These are phyloP conservation scores for Solanum habrochaites DNA, from an alignment of 257 asterid genomes.

Conservation along the genomic window DNA sequence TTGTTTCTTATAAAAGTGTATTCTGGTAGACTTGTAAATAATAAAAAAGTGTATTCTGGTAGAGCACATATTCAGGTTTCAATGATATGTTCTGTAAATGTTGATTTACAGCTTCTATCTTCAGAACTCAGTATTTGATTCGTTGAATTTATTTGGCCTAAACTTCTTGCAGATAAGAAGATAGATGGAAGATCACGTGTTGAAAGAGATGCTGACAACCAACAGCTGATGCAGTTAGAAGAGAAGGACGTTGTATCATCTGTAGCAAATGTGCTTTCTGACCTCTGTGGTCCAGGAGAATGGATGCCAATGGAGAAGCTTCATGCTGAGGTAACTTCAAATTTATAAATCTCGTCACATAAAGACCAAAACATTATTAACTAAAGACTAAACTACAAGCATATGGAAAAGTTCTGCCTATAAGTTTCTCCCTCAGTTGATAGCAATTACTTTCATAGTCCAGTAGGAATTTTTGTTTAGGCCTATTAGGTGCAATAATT, in stretches of 20 bases:
- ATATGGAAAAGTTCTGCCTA: not conserved
- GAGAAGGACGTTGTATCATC: slow-evolving; percentile 92
- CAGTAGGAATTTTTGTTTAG: not conserved
- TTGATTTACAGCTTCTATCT: not conserved
- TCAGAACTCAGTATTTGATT: not conserved
- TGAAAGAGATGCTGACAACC: slow-evolving; percentile 78
- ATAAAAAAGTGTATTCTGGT: not conserved
- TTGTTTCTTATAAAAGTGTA: not conserved
- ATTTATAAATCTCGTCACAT: not conserved
- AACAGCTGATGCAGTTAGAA: slow-evolving; percentile 71
- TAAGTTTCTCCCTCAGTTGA: not conserved
- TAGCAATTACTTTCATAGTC: not conserved
- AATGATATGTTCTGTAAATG: not conserved
- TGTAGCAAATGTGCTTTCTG: slow-evolving; percentile 83
- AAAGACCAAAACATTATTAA: not conserved
- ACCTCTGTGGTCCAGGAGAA: slow-evolving; percentile 93
- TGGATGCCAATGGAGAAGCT: slow-evolving; percentile 98
- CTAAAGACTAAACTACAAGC: not conserved
- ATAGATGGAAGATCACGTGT: slow-evolving; percentile 56
- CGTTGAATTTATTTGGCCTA: not conserved
- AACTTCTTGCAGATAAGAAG: slow-evolving; percentile 57
- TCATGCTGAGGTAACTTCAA: slow-evolving; percentile 55
- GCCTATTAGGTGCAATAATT: not conserved
- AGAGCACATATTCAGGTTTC: not conserved
- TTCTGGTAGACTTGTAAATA: not conserved